These are phyloP conservation scores for Fusarium sp. DNA, from an alignment of 2,329 filamentous ascomycete species.

Conservation along the genomic window DNA sequence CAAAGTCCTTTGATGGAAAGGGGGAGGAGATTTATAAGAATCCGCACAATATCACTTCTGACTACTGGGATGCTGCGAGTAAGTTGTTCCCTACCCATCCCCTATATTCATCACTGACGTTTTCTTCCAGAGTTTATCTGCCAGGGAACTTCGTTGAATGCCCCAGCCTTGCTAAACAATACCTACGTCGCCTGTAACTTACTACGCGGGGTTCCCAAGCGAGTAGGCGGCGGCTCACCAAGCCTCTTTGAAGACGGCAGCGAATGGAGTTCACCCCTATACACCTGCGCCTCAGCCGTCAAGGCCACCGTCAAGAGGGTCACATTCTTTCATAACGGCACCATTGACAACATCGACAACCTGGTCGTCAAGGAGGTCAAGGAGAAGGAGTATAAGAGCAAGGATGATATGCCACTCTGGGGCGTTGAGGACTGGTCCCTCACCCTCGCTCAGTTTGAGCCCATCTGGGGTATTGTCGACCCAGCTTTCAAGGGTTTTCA, in stretches of 20 bases:
- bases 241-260: constrained; percentile 55
- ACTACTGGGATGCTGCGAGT: constrained; percentile 4
- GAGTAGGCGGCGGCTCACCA: constrained; percentile 48
- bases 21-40: constrained; percentile 9
- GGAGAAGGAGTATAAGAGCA: constrained; percentile 51
- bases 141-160: constrained; percentile 10
- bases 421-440: constrained; percentile 45
- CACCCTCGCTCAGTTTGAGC: constrained; percentile 22
- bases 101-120: background rate
- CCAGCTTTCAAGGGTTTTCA: constrained; percentile 22
- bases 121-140: background rate
- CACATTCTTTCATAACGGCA: constrained; percentile 57
- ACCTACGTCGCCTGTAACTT: constrained; percentile 39
- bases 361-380: constrained; percentile 50
- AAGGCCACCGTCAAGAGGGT: constrained; percentile 60
- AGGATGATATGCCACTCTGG: constrained; percentile 50
- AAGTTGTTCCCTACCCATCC: background rate
- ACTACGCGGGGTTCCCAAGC: constrained; percentile 53
- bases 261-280: constrained; percentile 56
- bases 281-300: constrained; percentile 56
- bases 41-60: constrained; percentile 10
- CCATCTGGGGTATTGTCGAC: constrained; percentile 40
- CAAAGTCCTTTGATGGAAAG: background rate
- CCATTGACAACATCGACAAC: constrained; percentile 46
- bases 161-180: constrained; percentile 17